Evolutionary conservation across 2,329 filamentous ascomycete genomes (phyloP), one percentile per base, ranked within the genome.

Genomic region (Knufia fluminis): DNA sequence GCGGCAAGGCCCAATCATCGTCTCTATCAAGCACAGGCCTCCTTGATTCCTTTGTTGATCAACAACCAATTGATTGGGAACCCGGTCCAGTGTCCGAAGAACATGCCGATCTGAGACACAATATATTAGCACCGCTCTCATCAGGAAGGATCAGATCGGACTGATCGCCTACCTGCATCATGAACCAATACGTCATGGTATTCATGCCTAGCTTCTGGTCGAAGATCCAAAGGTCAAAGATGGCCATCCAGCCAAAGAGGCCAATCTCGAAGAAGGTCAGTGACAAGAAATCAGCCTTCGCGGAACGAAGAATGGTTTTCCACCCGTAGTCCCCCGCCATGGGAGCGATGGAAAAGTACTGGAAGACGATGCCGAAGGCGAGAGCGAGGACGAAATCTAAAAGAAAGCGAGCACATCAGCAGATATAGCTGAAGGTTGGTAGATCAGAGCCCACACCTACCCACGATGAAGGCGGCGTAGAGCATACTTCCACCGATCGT

Each of bases 271-370:
- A 63, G 46, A 52, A 55, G 23, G 53, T 43, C 50, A 63, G 48
- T n/a, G 50, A 54, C 17, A 62, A 50, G 46, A 61, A 48, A 48
- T 63, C 60, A 14, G 60, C 60, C 48, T 62, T 61, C 2, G 52
- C 46, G 2, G 61, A 58, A 3, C 60, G 54, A 28, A 38, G 56
- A 16, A 62, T 17, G 8, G 48, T 60, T 46, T 55, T 56, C 8
- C 40, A 31, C 1, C 60, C 57, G 40, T 59, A 62, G 4, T 60
- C 56, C 22, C 59, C 60, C 12, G 31, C 45, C 61, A 63, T 63
- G 8, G 61, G 61, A 17, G 61, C 61, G 43, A 63, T 63, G 43
- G 53, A 58, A 53, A 58, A 61, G 58, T 62, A 63, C 42, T 62
- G 61, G 41, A 62, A 63, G 39, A 59, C 40, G 35, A 63, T 54